phyloP scores from a whole-genome alignment of 495 filamentous ascomycete genomes.

The Entonaema liquescens region DNA sequence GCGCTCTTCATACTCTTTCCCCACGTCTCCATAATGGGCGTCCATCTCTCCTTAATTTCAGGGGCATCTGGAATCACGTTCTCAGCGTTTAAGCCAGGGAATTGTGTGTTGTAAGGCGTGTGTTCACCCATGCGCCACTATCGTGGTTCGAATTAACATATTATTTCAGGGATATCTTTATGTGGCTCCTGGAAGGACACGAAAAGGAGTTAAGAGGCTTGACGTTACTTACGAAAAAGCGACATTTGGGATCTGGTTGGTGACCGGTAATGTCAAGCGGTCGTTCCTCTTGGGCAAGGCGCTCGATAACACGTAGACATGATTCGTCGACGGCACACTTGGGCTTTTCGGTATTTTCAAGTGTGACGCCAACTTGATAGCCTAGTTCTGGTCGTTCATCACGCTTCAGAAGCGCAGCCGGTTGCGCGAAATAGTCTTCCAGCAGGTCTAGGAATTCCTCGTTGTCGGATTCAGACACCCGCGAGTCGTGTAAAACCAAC shows the following conservation, averaged over 20 bases:
- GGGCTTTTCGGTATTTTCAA: constrained; percentile 64
- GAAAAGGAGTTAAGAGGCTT: background rate
- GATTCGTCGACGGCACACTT: constrained; percentile 64
- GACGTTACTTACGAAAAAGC: constrained; percentile 51
- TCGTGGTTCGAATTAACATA: background rate
- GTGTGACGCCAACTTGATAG: constrained; percentile 62
- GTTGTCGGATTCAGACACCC: constrained; percentile 59
- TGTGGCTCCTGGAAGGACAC: background rate
- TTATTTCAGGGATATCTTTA: background rate
- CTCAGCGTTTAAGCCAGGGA: constrained; percentile 55
- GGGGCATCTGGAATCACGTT: constrained; percentile 55
- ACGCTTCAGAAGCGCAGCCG: constrained; percentile 47
- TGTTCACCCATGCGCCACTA: constrained; percentile 56
- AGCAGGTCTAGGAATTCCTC: constrained; percentile 59
- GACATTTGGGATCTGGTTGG: constrained; percentile 58
- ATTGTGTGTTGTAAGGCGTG: constrained; percentile 56
- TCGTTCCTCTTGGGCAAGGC: constrained; percentile 55
- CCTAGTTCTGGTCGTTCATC: constrained; percentile 60
- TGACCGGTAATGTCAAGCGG: constrained; percentile 59
- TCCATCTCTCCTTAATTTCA: constrained; percentile 55
- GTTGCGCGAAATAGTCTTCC: constrained; percentile 64
- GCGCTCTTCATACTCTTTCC: constrained; percentile 61
- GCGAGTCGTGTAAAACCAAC: constrained; percentile 60
- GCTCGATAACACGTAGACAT: constrained; percentile 57
- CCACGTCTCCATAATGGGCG: constrained; percentile 58